Evolutionary conservation across 805 yeast genomes (phyloP), one percentile per base, ranked within the genome.

Genomic region (Jamesozyma piceae): DNA sequence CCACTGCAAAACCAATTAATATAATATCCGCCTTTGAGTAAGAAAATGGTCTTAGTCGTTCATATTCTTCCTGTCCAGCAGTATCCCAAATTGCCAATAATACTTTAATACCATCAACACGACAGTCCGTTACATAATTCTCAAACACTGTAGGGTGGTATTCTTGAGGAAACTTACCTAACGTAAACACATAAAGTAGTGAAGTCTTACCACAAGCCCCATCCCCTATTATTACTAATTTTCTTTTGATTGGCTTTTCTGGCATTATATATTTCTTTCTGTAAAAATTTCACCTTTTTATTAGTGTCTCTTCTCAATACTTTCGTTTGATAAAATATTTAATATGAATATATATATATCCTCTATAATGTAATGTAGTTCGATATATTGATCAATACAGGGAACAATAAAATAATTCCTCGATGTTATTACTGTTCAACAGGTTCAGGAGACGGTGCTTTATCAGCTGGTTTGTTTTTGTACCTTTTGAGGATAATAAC

Each of bases 141-240:
- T 88, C 97, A 61, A 89, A 88, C 5, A 88, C 95, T 0, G 97
- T 88, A 2, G 97, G 97, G 51, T 85, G 94, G 61, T 87, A 82
- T 56, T 83, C 95, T 35, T 89, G 80, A 0, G 96, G 96, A 55
- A 89, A 89, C 58, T 86, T 94, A 0, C 96, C 97, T 28, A 88
- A 63, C 0, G 97, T 86, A 66, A 89, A 89, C 18, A 88, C 96
- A 55, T 86, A 84, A n/a, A 88, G 68, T 31, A 88, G 67, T 1
- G 95, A 87, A 0, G 96, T 88, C 63, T 88, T 88, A 10, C 96
- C 96, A 63, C 95, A 86, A 1, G 95, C 95, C 42, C 96, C 95
- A 63, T 88, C 96, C 20, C 96, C 96, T 10, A 88, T 92, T 36
- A 88, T 88, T 33, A 88, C 95, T 20, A 88, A 67, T 58, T 88